Evolutionary conservation across 192 early-diverging fungal genomes (phyloP).

Genomic region (Mortierella antarctica): DNA sequence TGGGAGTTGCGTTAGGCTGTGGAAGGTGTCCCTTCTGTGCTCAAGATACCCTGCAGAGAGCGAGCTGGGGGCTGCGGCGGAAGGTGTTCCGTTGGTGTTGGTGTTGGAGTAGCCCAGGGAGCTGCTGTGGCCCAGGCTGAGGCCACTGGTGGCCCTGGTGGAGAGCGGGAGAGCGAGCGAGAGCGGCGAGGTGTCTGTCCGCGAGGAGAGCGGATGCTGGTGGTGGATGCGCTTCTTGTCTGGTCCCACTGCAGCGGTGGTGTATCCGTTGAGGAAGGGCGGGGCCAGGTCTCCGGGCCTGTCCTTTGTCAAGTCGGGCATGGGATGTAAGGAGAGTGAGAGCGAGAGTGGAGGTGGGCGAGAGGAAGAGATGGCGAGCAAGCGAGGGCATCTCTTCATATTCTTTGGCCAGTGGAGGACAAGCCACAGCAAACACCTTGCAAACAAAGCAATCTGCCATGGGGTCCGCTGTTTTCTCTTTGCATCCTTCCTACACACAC

Average conservation of each 20-base stretch:
- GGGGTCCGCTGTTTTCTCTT: not conserved
- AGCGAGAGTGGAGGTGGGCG: not conserved
- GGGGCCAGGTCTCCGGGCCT: constrained; percentile 11
- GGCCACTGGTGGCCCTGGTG: not conserved
- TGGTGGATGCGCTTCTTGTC: not conserved
- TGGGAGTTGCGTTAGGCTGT: not conserved
- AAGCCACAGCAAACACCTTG: not conserved
- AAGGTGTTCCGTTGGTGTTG: not conserved
- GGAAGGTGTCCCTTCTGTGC: constrained; percentile 26
- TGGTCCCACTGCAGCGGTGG: not conserved
- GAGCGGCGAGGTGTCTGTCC: constrained; percentile 13
- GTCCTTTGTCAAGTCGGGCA: constrained; percentile 30
- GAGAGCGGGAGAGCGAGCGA: constrained; percentile 28
- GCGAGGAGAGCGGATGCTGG: not conserved
- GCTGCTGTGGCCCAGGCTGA: not conserved
- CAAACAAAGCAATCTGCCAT: not conserved
- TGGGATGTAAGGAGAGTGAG: not conserved
- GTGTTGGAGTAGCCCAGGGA: not conserved
- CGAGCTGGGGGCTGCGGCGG: not conserved
- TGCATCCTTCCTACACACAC: constrained; percentile 1
- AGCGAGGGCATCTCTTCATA: not conserved
- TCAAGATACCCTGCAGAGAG: constrained; percentile 21
- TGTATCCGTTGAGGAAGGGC: constrained; percentile 13
- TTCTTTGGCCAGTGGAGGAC: not conserved
- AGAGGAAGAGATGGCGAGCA: not conserved